These are phyloP conservation scores for Gnetum montanum DNA, from an alignment of 75 land plant species.

Conservation along the genomic window DNA sequence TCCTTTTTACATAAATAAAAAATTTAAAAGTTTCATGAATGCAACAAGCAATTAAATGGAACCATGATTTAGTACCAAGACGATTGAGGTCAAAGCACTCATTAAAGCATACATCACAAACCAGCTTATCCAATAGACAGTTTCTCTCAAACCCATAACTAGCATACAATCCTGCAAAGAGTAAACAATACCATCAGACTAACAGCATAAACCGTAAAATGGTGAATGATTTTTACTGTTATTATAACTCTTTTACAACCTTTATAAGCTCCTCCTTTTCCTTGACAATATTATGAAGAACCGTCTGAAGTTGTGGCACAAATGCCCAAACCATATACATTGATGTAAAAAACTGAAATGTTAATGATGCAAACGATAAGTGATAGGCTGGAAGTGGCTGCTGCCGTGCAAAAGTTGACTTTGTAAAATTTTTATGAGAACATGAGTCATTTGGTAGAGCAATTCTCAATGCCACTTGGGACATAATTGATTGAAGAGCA, in stretches of 20 bases:
- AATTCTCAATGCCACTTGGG: constrained; percentile 16
- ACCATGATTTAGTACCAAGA: constrained; percentile 8
- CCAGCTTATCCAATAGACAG: constrained; percentile 24
- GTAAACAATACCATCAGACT: no score
- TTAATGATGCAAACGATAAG: constrained; percentile 17
- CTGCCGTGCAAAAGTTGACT: constrained; percentile 19
- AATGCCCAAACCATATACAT: constrained; percentile 30
- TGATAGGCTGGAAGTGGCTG: constrained; percentile 14
- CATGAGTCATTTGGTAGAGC: constrained; percentile 13
- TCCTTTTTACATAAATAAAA: no score
- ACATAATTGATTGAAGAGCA: constrained; percentile 19
- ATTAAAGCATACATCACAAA: constrained; percentile 16
- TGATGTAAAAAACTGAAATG: constrained; percentile 20
- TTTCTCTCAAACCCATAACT: constrained; percentile 20
- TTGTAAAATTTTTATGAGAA: constrained; percentile 10
- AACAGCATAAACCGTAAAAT: neutral
- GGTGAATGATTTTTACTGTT: no score
- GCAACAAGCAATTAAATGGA: no score
- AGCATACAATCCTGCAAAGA: constrained; percentile 23
- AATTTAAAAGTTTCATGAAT: no score
- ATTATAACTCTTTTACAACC: no score
- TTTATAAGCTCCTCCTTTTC: constrained; percentile 22
- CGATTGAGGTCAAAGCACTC: constrained; percentile 18
- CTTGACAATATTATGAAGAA: constrained; percentile 17
- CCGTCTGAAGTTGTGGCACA: constrained; percentile 22